Evolutionary conservation across 225 moss, liverwort and hornwort genomes (phyloP).

Genomic region (Polytrichum commune): DNA sequence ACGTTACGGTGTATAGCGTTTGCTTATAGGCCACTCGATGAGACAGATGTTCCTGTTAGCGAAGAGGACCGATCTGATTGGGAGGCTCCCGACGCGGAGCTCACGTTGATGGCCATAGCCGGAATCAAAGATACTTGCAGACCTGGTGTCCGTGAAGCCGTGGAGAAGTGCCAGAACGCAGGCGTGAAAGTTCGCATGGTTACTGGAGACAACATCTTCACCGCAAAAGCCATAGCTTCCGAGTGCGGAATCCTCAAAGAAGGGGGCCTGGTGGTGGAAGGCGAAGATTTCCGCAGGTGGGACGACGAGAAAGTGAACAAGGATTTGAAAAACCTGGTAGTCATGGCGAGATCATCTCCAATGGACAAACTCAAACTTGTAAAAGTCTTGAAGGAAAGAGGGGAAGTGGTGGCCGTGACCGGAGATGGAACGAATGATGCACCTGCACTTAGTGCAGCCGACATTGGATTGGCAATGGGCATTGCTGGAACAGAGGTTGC

Average conservation of each 20-base stretch:
- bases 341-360: slow-evolving; percentile 57
- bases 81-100: slow-evolving; percentile 20
- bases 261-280: slow-evolving; percentile 36
- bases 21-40: slow-evolving; percentile 14
- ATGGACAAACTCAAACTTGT: slow-evolving; percentile 53
- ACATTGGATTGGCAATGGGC: slow-evolving; percentile 60
- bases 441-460: slow-evolving; percentile 43
- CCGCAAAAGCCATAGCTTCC: slow-evolving; percentile 47
- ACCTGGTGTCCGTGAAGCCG: slow-evolving; percentile 32
- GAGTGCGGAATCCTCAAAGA: slow-evolving; percentile 39
- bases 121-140: slow-evolving; percentile 59
- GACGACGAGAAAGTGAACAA: slow-evolving; percentile 14
- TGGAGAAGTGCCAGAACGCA: slow-evolving; percentile 31
- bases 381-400: slow-evolving; percentile 32
- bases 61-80: slow-evolving; percentile 17
- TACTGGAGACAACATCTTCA: slow-evolving; percentile 53
- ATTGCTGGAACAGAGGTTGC: slow-evolving; percentile 63
- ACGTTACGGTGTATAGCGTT: slow-evolving; percentile 51
- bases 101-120: slow-evolving; percentile 36
- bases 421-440: slow-evolving; percentile 65
- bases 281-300: slow-evolving; percentile 37
- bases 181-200: slow-evolving; percentile 64
- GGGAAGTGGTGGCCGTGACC: slow-evolving; percentile 51
- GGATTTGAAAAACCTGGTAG: slow-evolving; percentile 28
- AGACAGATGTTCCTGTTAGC: slow-evolving; percentile 10